These are phyloP conservation scores for Phytophthora sp. DNA, from an alignment of 352 stramenopile species.

Conservation along the genomic window DNA sequence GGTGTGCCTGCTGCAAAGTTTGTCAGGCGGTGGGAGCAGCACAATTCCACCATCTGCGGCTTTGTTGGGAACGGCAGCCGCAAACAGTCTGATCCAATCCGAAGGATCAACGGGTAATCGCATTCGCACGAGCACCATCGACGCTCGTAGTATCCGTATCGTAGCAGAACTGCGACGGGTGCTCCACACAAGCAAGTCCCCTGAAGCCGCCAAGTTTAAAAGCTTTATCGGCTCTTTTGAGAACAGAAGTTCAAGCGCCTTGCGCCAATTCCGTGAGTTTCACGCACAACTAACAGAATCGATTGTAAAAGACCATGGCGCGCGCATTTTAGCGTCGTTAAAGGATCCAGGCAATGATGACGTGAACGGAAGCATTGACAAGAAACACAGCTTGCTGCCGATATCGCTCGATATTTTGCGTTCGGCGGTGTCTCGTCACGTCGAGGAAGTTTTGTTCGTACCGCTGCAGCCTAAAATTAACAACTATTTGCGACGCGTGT, in stretches of 20 bases:
- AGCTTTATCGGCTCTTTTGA: constrained; percentile 72
- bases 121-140: constrained; percentile 47
- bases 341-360: constrained; percentile 50
- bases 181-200: constrained; percentile 80
- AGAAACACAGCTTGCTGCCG: constrained; percentile 29
- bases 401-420: constrained; percentile 65
- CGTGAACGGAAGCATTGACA: constrained; percentile 16
- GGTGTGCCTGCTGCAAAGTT: constrained; percentile 83
- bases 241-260: constrained; percentile 37
- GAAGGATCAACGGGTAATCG: constrained; percentile 29
- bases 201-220: constrained; percentile 71
- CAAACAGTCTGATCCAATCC: constrained; percentile 44
- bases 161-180: constrained; percentile 78
- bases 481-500: constrained; percentile 56
- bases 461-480: constrained; percentile 73
- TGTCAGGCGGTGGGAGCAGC: constrained; percentile 48
- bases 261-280: constrained; percentile 72
- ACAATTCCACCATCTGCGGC: constrained; percentile 42
- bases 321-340: constrained; percentile 62
- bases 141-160: constrained; percentile 80
- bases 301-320: constrained; percentile 70
- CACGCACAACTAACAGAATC: constrained; percentile 60
- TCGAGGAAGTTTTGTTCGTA: constrained; percentile 82
- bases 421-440: constrained; percentile 71
- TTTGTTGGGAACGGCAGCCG: constrained; percentile 41